Evolutionary conservation across 1,284 basidiomycete genomes (phyloP), one percentile per base, ranked within the genome.

Genomic region (Malassezia psittaci): DNA sequence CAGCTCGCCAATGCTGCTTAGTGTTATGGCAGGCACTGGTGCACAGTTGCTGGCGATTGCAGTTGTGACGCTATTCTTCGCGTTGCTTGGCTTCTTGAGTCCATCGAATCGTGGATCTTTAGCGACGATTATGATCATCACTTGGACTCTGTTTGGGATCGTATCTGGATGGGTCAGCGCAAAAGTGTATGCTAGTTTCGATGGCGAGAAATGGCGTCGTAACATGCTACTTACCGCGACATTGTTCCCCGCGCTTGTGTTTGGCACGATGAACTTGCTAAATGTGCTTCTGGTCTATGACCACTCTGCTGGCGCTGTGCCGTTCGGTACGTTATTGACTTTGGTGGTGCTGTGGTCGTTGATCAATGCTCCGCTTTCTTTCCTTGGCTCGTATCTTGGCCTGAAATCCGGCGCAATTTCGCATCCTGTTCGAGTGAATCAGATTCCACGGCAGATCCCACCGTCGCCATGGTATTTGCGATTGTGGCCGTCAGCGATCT

Each of bases 321-420:
- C 93, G 2, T 94, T 96, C 73, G 89, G 89, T 81, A 69, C 93
- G 0, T 85, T 96, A 79, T 78, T 90, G 40, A 81, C 90, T 18
- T 87, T 98, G 59, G 82, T 93, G 16, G 73, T 88, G 9, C 78
- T 98, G n/a, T 98, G 91, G 91, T 94, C 90, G 76, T 84, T 90
- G 45, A 89, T 96, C 59, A 90, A 90, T 34, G 86, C 88, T 0
- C 93, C 93, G 0, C 79, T 83, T 6, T 78, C 77, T 5, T 64
- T 79, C 7, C 70, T 77, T 6, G 82, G 82, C 24, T 77, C 79
- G 44, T 77, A 87, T 75, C 83, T 85, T 61, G 91, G 91, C 15
- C 81, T 86, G 47, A 86, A 84, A 73, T 85, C 88, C 67, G 91
- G 91, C n/a, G 87, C 89, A 74, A 61, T 84, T 80, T 32, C 77